phyloP scores from a whole-genome alignment of 2,329 filamentous ascomycete genomes.

The Ascochyta clinopodiicola region DNA sequence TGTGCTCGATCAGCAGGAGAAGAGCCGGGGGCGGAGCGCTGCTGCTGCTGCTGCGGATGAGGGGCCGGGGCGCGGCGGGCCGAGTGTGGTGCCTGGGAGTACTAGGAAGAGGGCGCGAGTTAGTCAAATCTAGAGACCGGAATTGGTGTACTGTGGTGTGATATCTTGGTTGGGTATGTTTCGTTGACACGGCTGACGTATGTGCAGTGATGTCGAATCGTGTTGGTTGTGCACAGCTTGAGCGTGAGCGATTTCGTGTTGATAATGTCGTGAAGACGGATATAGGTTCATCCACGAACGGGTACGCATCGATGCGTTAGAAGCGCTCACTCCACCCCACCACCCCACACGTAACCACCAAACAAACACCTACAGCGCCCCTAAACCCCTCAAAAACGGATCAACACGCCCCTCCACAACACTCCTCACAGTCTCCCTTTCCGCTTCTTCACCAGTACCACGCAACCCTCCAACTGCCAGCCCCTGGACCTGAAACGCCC shows the following conservation, averaged over 20 bases:
- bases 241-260: too few species aligned
- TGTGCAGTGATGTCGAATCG: too few species aligned
- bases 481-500: constrained; percentile 15
- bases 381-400: constrained; percentile 8
- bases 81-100: constrained; percentile 46
- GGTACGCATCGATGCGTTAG: too few species aligned
- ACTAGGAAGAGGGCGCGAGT: constrained; percentile 41
- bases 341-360: too few species aligned
- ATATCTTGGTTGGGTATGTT: too few species aligned
- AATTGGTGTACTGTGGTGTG: too few species aligned
- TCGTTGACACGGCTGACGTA: too few species aligned
- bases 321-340: too few species aligned
- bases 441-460: background rate
- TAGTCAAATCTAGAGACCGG: constrained; percentile 33
- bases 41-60: constrained; percentile 28
- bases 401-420: constrained; percentile 22
- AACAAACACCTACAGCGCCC: background rate
- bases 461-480: too few species aligned
- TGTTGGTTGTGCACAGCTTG: too few species aligned
- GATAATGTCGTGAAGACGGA: too few species aligned
- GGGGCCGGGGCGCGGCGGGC: constrained; percentile 38
- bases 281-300: too few species aligned
- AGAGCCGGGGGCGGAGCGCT: constrained; percentile 38
- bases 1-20: constrained; percentile 59
- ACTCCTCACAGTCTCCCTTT: constrained; percentile 10